Evolutionary conservation across 1,139 yeast genomes (phyloP), one percentile per base, ranked within the genome.

Genomic region (Yamadazyma trypodendri): DNA sequence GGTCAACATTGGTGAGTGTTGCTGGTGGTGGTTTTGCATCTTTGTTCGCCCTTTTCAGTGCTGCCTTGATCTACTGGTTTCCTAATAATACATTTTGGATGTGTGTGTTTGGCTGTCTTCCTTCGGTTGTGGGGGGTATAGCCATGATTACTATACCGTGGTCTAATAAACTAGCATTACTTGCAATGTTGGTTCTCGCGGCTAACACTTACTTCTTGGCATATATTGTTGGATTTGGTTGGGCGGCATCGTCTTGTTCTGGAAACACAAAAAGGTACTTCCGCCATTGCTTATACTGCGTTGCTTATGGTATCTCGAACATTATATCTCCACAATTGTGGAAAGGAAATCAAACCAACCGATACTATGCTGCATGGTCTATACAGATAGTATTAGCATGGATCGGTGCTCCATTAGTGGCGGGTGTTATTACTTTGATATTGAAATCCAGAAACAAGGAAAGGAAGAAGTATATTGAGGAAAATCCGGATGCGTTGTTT

Each of bases 1-100:
- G 66, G 37, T 65, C 80, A 2, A 73, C 79, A 1, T 54, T 76
- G 30, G 78, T 76, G 3, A 63, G 77, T 4, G 78, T 73, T 28
- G 79, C 76, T 2, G 61, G 69, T 27, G 68, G 73, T 32, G 76
- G 76, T 0, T 72, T 33, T 30, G 20, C 37, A 28, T 12, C 36
- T 5, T 24, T 33, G 6, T 38, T 30, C 17, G 34, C 37, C 9
- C 10, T 34, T 10, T 20, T 31, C 14, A 42, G 38, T 8, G 31
- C 39, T 10, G 12, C 27, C 11, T 21, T 35, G 13, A 28, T 37
- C 13, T 18, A 35, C 10, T 29, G 9, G 29, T 47, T 46, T 36
- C 50, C 51, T n/a, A 42, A 41, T 33, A 43, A 46, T 24, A 38
- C 49, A 6, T 37, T 44, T 61, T 30, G 39, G 35, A 22, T 37